Evolutionary conservation across 305 asterid species (phyloP).

Genomic region (Euphrasia arctica): DNA sequence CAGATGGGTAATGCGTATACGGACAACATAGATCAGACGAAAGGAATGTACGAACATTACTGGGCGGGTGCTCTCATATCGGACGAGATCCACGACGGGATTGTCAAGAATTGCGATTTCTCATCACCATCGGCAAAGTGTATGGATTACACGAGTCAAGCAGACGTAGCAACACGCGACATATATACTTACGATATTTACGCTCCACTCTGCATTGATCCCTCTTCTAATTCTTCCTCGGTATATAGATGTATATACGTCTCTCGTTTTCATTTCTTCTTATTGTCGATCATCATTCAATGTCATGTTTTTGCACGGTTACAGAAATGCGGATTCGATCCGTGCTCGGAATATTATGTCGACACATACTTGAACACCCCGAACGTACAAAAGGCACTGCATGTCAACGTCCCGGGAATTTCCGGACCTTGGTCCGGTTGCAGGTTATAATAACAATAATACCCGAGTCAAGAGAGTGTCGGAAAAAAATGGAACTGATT

Average conservation of each 20-base stretch:
- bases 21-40: conserved; percentile 16
- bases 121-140: conserved; percentile 28
- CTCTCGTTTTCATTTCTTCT: background rate
- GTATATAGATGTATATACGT: background rate
- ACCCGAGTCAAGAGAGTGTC: background rate
- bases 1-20: conserved; percentile 50
- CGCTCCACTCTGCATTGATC: conserved; percentile 32
- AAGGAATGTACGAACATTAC: conserved; percentile 35
- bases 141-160: conserved; percentile 17
- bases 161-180: conserved; percentile 4
- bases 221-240: conserved; percentile 24
- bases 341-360: background rate
- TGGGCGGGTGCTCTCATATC: conserved; percentile 47
- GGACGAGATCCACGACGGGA: conserved; percentile 35
- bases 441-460: conserved; percentile 26
- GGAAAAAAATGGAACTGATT: background rate
- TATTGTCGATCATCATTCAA: background rate
- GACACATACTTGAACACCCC: conserved; percentile 25
- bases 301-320: background rate
- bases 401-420: conserved; percentile 27
- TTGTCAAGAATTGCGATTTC: conserved; percentile 35
- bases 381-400: conserved; percentile 36
- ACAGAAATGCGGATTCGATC: conserved; percentile 7
- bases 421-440: conserved; percentile 33
- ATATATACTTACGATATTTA: conserved; percentile 31